phyloP scores from a whole-genome alignment of 768 basidiomycete genomes.

The Grammothele lineata region DNA sequence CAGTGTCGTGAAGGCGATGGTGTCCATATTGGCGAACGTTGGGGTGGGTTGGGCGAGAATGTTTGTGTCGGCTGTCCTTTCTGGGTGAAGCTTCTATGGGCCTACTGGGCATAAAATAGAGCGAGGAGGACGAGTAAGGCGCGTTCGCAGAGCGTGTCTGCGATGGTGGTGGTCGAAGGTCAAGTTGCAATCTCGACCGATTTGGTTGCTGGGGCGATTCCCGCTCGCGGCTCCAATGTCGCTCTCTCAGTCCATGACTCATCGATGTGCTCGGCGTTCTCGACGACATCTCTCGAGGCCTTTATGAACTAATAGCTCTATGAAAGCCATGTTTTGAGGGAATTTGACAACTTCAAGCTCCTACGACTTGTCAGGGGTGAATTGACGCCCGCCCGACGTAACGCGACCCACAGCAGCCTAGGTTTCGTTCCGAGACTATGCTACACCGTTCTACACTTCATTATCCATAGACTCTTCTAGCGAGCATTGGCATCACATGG shows the following conservation, averaged over 20 bases:
- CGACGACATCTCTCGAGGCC: too few species aligned
- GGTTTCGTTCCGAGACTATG: too few species aligned
- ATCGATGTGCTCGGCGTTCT: slow-evolving; percentile 7
- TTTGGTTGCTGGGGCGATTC: slow-evolving; percentile 8
- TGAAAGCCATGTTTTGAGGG: too few species aligned
- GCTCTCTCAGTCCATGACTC: slow-evolving; percentile 4
- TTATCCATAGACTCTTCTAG: too few species aligned
- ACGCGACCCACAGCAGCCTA: too few species aligned
- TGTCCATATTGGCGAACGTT: slow-evolving; percentile 47
- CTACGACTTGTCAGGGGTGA: too few species aligned
- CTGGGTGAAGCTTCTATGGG: slow-evolving; percentile 38
- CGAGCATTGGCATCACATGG: too few species aligned
- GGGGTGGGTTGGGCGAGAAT: slow-evolving; percentile 23
- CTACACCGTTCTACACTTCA: too few species aligned
- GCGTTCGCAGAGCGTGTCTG: slow-evolving; percentile 28
- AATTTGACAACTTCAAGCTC: too few species aligned
- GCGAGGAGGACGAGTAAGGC: slow-evolving; percentile 7
- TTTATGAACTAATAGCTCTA: too few species aligned
- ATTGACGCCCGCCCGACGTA: too few species aligned
- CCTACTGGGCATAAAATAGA: slow-evolving; percentile 67
- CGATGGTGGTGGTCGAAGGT: slow-evolving; percentile 26
- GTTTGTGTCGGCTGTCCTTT: slow-evolving; percentile 30
- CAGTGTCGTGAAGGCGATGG: slow-evolving; percentile 20
- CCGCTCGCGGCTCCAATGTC: slow-evolving; percentile 5
- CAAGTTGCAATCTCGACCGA: slow-evolving; percentile 14